These are phyloP conservation scores for Neurospora discreta DNA, from an alignment of 495 filamentous ascomycete species.

Conservation along the genomic window DNA sequence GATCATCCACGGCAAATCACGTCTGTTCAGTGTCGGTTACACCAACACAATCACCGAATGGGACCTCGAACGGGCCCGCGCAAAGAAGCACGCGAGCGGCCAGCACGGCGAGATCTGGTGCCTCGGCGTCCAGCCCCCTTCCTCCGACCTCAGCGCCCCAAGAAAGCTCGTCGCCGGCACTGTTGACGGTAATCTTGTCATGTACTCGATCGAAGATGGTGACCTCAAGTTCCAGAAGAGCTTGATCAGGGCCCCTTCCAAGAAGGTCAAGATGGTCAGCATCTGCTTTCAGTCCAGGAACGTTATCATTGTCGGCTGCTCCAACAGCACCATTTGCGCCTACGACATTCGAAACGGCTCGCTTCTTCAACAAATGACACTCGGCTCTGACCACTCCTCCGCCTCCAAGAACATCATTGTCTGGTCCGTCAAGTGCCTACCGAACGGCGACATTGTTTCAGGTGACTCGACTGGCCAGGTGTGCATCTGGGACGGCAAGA, in stretches of 20 bases:
- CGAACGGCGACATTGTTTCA: constrained; percentile 82
- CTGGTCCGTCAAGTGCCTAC: constrained; percentile 82
- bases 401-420: constrained; percentile 76
- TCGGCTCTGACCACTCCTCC: constrained; percentile 65
- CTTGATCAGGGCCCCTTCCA: constrained; percentile 60
- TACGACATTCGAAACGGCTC: constrained; percentile 75
- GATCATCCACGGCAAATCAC: constrained; percentile 57
- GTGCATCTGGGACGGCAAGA: constrained; percentile 86
- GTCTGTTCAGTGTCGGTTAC: constrained; percentile 94
- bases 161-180: constrained; percentile 73
- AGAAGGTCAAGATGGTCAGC: constrained; percentile 77
- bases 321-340: constrained; percentile 81
- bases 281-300: constrained; percentile 78
- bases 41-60: constrained; percentile 88
- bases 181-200: constrained; percentile 77
- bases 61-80: constrained; percentile 69
- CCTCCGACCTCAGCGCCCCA: background rate
- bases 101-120: constrained; percentile 98
- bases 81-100: constrained; percentile 71
- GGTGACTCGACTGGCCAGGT: constrained; percentile 91
- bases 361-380: constrained; percentile 65
- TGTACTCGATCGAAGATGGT: constrained; percentile 73
- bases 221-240: constrained; percentile 62
- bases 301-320: constrained; percentile 78
- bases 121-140: constrained; percentile 71